Conservation (phyloP, 768 basidiomycete species). For the Sarcodon sp. region DNA sequence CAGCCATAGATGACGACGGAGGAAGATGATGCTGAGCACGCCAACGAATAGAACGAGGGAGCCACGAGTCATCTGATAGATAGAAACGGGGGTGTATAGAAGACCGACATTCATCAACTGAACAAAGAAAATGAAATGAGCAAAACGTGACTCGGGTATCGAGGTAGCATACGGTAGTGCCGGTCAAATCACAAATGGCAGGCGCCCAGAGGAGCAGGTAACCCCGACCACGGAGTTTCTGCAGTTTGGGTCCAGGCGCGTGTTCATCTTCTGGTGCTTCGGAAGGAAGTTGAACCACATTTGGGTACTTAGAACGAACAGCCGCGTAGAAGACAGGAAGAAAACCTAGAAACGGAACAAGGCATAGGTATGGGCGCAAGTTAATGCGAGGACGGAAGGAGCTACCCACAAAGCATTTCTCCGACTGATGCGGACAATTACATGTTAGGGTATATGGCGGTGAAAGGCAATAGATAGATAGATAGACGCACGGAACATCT, state of each 20-base stretch:
- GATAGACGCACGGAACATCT: slow-evolving; percentile 69
- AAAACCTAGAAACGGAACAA: slow-evolving; percentile 42
- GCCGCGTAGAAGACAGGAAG: slow-evolving; percentile 70
- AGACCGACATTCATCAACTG: slow-evolving; percentile 91
- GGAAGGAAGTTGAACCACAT: slow-evolving; percentile 44
- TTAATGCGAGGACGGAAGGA: slow-evolving; percentile 6
- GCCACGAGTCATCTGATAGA: slow-evolving; percentile 95
- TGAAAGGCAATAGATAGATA: slow-evolving; percentile 1
- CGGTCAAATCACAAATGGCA: slow-evolving; percentile 82
- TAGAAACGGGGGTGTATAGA: slow-evolving; percentile 91
- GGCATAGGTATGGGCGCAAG: slow-evolving; percentile 6
- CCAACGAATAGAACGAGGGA: slow-evolving; percentile 93
- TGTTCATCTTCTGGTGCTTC: slow-evolving; percentile 28
- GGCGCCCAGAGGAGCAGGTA: slow-evolving; percentile 78
- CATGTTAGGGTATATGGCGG: slow-evolving; percentile 6
- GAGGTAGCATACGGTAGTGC: slow-evolving; percentile 57
- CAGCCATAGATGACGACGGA: slow-evolving; percentile 71
- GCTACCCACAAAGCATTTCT: slow-evolving; percentile 79
- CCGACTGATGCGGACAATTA: slow-evolving; percentile 53
- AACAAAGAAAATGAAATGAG: slow-evolving; percentile 1
- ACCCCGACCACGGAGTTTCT: slow-evolving; percentile 52
- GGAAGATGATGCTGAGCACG: slow-evolving; percentile 81
- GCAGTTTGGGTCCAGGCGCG: slow-evolving; percentile 9
- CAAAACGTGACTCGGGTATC: neutral
- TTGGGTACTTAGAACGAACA: slow-evolving; percentile 31